These are phyloP conservation scores for Saturnispora galanensis DNA, from an alignment of 805 yeast species.

Conservation along the genomic window DNA sequence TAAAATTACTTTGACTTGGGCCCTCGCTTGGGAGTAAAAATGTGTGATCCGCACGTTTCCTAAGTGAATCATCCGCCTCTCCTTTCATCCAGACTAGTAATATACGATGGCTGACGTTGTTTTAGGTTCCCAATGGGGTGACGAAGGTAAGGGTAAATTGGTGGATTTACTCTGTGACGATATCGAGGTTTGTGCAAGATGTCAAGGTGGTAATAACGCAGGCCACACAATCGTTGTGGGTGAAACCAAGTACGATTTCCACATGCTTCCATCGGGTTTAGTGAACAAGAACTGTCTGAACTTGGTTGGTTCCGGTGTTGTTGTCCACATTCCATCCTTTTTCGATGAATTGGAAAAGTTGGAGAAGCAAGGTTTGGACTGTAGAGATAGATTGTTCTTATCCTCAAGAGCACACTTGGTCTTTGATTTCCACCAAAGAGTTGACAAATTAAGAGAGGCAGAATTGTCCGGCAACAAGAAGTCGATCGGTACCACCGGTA, in stretches of 20 bases:
- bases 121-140: conserved; percentile 99
- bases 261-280: conserved; percentile 97
- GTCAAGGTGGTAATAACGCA: conserved; percentile 98
- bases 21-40: background rate
- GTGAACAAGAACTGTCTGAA: conserved; percentile 88
- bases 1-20: background rate
- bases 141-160: conserved; percentile 97
- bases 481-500: conserved; percentile 95
- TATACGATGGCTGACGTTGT: conserved; percentile 74
- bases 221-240: conserved; percentile 97
- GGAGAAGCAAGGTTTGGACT: conserved; percentile 71
- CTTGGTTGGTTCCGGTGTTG: conserved; percentile 93
- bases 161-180: conserved; percentile 93
- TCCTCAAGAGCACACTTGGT: conserved; percentile 95
- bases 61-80: too few species aligned
- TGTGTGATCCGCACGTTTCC: too few species aligned
- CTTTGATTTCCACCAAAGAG: conserved; percentile 95
- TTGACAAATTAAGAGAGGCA: conserved; percentile 89
- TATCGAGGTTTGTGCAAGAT: conserved; percentile 94
- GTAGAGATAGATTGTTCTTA: conserved; percentile 69
- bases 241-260: conserved; percentile 88
- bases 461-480: conserved; percentile 76
- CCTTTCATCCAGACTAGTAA: background rate
- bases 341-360: conserved; percentile 77
- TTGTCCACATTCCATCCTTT: conserved; percentile 87